Percentiles rank a stretch among this genome's conserved stretches.
phyloP scores from a whole-genome alignment of 768 basidiomycete genomes.

The Coprinopsis strossmayeri region DNA sequence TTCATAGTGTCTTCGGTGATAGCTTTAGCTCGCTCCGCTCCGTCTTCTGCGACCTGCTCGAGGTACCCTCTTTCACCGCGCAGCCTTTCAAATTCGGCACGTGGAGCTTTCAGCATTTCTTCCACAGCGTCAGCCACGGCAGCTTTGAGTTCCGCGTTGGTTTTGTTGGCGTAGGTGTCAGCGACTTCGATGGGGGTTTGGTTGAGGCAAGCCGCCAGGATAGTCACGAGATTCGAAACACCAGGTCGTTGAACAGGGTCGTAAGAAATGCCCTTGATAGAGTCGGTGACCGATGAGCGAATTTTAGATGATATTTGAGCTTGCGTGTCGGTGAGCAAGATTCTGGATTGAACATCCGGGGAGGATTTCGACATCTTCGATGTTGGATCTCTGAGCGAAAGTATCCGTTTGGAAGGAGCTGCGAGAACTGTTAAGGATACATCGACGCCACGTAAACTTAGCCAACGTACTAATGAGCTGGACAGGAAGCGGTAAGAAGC shows the following conservation, averaged over 20 bases:
- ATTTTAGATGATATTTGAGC: slow-evolving; percentile 63
- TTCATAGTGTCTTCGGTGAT: slow-evolving; percentile 58
- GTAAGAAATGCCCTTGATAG: slow-evolving; percentile 65
- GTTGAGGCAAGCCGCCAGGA: slow-evolving; percentile 68
- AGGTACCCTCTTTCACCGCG: slow-evolving; percentile 56
- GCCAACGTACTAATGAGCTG: slow-evolving; percentile 65
- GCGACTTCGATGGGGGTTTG: slow-evolving; percentile 41
- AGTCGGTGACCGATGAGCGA: slow-evolving; percentile 81
- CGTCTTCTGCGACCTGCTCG: slow-evolving; percentile 51
- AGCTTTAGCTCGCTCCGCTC: slow-evolving; percentile 55
- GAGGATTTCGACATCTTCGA: slow-evolving; percentile 97
- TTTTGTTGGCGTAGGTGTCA: slow-evolving; percentile 41
- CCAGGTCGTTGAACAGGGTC: slow-evolving; percentile 81
- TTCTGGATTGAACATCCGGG: slow-evolving; percentile 69
- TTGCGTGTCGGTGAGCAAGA: slow-evolving; percentile 74
- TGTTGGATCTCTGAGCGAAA: slow-evolving; percentile 79
- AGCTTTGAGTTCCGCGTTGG: slow-evolving; percentile 64
- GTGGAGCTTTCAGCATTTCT: slow-evolving; percentile 55
- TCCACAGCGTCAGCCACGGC: slow-evolving; percentile 73
- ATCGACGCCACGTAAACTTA: background rate
- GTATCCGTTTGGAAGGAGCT: slow-evolving; percentile 79
- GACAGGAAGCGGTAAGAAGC: slow-evolving; percentile 67
- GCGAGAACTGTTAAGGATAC: background rate
- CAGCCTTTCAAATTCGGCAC: slow-evolving; percentile 64
- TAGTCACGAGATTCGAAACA: slow-evolving; percentile 72